Conservation (phyloP, 768 basidiomycete species). For the Boletus rufocinnamomeus region DNA sequence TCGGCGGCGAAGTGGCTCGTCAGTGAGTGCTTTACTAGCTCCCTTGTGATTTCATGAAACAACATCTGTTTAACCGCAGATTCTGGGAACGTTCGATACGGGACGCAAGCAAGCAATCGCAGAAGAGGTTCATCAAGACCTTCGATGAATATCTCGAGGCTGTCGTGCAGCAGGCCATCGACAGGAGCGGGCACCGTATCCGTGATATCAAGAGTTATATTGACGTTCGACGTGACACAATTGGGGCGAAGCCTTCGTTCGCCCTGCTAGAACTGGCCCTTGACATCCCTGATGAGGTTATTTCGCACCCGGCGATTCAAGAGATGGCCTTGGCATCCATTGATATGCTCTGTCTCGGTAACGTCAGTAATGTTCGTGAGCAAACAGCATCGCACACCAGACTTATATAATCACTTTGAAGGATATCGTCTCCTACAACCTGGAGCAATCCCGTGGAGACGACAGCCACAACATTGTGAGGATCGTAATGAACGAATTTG, state of each 20-base stretch:
- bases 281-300: slow-evolving; percentile 41
- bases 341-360: slow-evolving; percentile 40
- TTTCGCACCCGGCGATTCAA: slow-evolving; percentile 40
- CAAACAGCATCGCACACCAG: background rate
- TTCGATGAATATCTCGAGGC: slow-evolving; percentile 5
- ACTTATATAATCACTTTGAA: slow-evolving; percentile 1
- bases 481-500: slow-evolving; percentile 47
- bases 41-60: background rate
- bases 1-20: slow-evolving; percentile 16
- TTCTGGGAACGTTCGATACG: slow-evolving; percentile 16
- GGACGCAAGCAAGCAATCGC: slow-evolving; percentile 5
- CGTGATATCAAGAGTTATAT: slow-evolving; percentile 45
- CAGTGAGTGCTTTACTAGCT: slow-evolving; percentile 10
- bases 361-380: slow-evolving; percentile 27
- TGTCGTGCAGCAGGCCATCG: slow-evolving; percentile 6
- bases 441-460: slow-evolving; percentile 34
- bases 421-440: slow-evolving; percentile 36
- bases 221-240: slow-evolving; percentile 41
- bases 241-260: slow-evolving; percentile 1
- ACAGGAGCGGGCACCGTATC: slow-evolving; percentile 20
- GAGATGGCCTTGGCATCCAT: slow-evolving; percentile 29
- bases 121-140: slow-evolving; percentile 5
- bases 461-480: slow-evolving; percentile 45
- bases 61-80: background rate
- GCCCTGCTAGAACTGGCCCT: slow-evolving; percentile 30